A percentile compares a stretch with the other conserved stretches of the same genome.
Evolutionary conservation across 441 rosid genomes (phyloP).

Genomic region (Populus hybrid): DNA sequence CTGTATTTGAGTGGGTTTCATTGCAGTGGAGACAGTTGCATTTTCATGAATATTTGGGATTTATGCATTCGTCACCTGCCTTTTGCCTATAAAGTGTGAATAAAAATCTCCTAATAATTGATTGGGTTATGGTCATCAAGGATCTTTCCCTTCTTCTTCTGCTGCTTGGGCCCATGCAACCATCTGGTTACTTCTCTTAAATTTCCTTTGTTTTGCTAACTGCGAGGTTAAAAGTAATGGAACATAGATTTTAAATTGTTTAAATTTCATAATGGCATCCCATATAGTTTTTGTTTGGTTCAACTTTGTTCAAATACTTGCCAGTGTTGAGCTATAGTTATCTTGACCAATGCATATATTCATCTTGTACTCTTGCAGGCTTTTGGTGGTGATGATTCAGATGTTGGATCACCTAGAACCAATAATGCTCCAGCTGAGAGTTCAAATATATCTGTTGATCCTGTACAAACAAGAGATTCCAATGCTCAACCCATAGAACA

Average conservation of each 20-base stretch:
- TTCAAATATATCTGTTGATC: constrained; percentile 42
- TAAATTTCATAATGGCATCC: neutral
- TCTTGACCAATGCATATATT: constrained; percentile 7
- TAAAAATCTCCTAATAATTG: neutral
- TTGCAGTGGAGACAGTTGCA: neutral
- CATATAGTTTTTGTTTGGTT: neutral
- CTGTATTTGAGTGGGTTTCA: neutral
- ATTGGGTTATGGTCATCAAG: neutral
- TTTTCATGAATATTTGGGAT: neutral
- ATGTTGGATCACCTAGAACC: constrained; percentile 63
- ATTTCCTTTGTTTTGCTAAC: neutral
- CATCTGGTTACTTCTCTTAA: neutral
- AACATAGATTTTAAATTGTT: neutral
- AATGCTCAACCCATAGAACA: constrained; percentile 45
- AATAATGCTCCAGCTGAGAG: constrained; percentile 42
- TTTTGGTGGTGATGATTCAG: constrained; percentile 84
- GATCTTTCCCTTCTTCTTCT: neutral
- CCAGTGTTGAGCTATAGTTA: neutral
- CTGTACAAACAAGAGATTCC: constrained; percentile 44
- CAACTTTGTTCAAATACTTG: constrained; percentile 7
- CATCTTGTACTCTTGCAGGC: constrained; percentile 47
- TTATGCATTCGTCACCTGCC: neutral
- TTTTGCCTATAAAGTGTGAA: neutral
- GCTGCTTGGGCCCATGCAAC: neutral
- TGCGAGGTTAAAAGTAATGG: neutral